These are phyloP conservation scores for Teratosphaeria zuluensis DNA, from an alignment of 2,329 filamentous ascomycete species.

Conservation along the genomic window DNA sequence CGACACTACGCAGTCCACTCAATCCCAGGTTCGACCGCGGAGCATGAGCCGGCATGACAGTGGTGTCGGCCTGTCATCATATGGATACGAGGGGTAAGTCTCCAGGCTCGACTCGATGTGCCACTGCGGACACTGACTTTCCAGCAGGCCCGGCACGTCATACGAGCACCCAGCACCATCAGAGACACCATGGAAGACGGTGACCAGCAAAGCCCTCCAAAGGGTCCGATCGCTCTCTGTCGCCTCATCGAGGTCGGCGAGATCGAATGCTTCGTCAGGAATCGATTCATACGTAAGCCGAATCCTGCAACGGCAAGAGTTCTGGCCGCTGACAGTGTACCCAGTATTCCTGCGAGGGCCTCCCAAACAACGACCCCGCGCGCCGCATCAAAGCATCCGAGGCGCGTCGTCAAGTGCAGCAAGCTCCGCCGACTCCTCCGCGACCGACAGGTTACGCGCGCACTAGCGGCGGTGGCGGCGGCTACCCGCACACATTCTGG, in stretches of 20 bases:
- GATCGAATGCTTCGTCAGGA: not conserved
- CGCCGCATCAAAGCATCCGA: not conserved
- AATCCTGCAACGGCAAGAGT: not conserved
- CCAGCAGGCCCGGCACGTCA: not conserved
- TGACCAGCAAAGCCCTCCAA: not conserved
- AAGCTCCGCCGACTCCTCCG: not conserved
- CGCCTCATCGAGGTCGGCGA: not conserved
- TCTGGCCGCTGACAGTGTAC: not conserved
- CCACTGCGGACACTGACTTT: not conserved
- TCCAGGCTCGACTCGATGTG: not conserved
- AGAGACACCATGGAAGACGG: not conserved
- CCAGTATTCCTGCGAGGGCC: not conserved
- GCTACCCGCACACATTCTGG: not conserved
- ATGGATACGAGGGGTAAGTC: not conserved
- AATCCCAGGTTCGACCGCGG: not conserved
- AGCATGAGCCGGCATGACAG: not conserved
- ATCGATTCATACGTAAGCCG: not conserved
- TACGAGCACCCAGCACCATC: not conserved
- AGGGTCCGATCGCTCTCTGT: not conserved
- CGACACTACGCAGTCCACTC: not conserved
- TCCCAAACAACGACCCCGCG: not conserved
- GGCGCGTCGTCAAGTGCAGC: not conserved
- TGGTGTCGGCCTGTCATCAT: not conserved
- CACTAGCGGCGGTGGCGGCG: not conserved
- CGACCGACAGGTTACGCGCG: not conserved